phyloP scores from a whole-genome alignment of 116 monocot genomes.

The Papilionanthe hybrid region DNA sequence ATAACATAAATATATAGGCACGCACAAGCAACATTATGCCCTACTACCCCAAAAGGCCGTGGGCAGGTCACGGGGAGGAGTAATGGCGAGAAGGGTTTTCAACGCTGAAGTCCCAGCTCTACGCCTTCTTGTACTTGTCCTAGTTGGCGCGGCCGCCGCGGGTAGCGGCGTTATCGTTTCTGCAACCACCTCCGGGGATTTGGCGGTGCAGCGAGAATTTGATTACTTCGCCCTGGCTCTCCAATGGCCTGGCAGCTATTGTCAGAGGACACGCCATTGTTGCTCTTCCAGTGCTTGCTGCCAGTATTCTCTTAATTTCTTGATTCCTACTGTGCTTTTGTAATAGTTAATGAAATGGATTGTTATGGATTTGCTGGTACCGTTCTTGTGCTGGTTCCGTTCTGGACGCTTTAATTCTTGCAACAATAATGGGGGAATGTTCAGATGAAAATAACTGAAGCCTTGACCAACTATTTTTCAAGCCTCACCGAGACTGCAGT shows the following conservation, averaged over 20 bases:
- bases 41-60: too few species aligned
- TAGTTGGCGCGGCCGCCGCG: not conserved
- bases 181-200: not conserved
- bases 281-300: slow-evolving; percentile 85
- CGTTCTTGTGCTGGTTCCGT: not conserved
- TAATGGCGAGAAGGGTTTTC: not conserved
- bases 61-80: not conserved
- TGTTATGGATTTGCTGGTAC: not conserved
- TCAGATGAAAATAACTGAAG: too few species aligned
- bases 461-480: too few species aligned
- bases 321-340: not conserved
- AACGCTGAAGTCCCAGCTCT: not conserved
- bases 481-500: too few species aligned
- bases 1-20: too few species aligned
- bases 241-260: slow-evolving; percentile 86
- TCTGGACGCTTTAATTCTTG: not conserved
- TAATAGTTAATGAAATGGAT: not conserved
- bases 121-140: not conserved
- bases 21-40: too few species aligned
- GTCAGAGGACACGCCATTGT: slow-evolving; percentile 59
- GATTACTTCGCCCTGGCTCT: slow-evolving; percentile 80
- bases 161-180: not conserved
- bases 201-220: slow-evolving; percentile 51
- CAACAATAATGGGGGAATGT: too few species aligned
- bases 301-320: slow-evolving; percentile 25